Percentiles rank a stretch among this genome's conserved stretches.
Conservation (phyloP, 495 filamentous ascomycete species). For the Pseudoneurospora amorphoporcata region DNA sequence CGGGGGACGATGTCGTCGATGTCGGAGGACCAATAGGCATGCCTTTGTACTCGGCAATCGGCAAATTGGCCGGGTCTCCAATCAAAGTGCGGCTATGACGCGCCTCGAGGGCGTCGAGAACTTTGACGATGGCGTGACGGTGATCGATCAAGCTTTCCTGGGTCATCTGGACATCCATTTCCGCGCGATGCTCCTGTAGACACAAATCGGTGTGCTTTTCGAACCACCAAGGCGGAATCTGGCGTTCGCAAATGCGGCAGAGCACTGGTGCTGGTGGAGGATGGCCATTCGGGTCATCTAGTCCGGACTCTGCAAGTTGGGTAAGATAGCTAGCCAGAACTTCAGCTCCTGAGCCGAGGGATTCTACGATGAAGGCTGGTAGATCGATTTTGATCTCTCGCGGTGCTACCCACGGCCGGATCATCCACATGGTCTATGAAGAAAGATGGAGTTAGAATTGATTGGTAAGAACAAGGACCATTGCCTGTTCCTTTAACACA, state of each 20-base stretch:
- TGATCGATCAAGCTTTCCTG: conserved; percentile 92
- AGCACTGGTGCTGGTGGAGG: conserved; percentile 84
- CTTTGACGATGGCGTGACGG: conserved; percentile 88
- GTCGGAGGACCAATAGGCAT: conserved; percentile 69
- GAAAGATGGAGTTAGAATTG: conserved; percentile 9
- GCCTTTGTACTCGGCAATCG: conserved; percentile 82
- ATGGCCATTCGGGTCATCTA: conserved; percentile 68
- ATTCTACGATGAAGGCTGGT: conserved; percentile 81
- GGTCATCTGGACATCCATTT: conserved; percentile 93
- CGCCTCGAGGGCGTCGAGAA: conserved; percentile 83
- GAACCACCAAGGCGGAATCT: conserved; percentile 99
- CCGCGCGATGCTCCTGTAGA: conserved; percentile 87
- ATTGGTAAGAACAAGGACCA: conserved; percentile 1
- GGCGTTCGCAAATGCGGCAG: conserved; percentile 93
- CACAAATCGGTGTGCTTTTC: conserved; percentile 97
- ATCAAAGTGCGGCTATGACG: conserved; percentile 58
- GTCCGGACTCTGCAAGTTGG: conserved; percentile 72
- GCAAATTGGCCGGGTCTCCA: conserved; percentile 43
- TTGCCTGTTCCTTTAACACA: neutral
- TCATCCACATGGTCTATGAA: conserved; percentile 96
- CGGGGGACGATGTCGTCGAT: conserved; percentile 50
- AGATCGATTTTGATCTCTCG: conserved; percentile 93
- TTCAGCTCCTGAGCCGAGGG: conserved; percentile 87
- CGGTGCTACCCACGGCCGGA: conserved; percentile 81
- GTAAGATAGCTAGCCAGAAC: conserved; percentile 91